Base-by-base conservation (phyloP, 768 basidiomycete species). In the Jaapia argillacea region DNA sequence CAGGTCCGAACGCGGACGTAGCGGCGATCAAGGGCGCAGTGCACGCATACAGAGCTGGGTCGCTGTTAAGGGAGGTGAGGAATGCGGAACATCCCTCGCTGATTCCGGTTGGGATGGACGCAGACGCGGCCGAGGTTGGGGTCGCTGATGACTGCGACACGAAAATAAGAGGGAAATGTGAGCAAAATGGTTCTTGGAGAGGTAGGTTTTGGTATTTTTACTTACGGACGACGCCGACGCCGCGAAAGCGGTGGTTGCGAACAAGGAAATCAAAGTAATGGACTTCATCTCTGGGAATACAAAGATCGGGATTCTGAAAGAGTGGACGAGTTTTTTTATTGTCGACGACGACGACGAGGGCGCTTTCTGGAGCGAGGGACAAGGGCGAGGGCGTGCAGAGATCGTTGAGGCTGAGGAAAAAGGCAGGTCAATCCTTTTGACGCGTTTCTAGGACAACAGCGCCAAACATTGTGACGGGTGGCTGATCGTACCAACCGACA, bases 21-120 rank as follows among this genome's bases (percentile, higher is more conserved):
- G 83, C 77, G 20, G 66, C 59, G 48, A 78, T 71, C 54, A 96
- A 63, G 7, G 79, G 57, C 1, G 54, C 53, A 18, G 85, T 74
- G 72, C 91, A 96, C 7, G 70, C 51, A 1, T 63, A 46, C 44
- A 97, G 61, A 38, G 46, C 54, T 2, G 67, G 16, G 63, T 94
- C 73, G 35, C 51, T 57, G 68, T 97, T 79, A 45, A 98, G 69
- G 7, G 54, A 47, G 3, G 46, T 62, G 51, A 92, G 70, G 69
- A 78, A 94, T 3, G 55, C 46, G 16, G 58, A 45, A 70, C 87
- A 90, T 16, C 50, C 28, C 1, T 48, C 1, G 55, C 72, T 76
- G 54, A 90, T 77, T 42, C 66, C 74, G 12, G 74, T 45, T n/a
- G 90, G 89, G 57, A 92, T 81, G 52, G 79, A 65, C 7, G 77